Evolutionary conservation across 2,329 filamentous ascomycete genomes (phyloP).

Genomic region (Exophiala calicioides): DNA sequence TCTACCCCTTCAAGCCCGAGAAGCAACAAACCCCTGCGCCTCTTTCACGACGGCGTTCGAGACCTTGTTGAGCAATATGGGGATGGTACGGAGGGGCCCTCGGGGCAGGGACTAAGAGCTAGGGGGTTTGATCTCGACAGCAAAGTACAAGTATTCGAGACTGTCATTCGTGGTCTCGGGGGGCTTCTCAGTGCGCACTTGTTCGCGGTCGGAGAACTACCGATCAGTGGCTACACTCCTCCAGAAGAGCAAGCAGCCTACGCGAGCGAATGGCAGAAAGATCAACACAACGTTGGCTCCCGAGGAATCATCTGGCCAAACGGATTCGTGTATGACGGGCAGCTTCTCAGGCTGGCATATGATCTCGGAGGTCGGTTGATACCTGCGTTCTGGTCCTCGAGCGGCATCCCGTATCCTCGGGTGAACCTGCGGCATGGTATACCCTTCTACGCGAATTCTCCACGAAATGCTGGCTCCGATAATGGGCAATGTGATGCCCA

Average conservation of each 20-base stretch:
- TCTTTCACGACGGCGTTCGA: conserved; percentile 79
- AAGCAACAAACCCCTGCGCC: conserved; percentile 62
- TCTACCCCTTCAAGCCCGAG: conserved; percentile 62
- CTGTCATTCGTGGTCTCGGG: conserved; percentile 88
- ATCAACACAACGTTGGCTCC: conserved; percentile 22
- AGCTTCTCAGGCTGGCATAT: conserved; percentile 82
- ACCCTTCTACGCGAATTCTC: conserved; percentile 87
- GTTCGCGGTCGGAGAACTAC: conserved; percentile 87
- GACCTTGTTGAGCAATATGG: conserved; percentile 81
- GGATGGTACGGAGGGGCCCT: conserved; percentile 70
- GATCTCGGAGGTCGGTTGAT: conserved; percentile 82
- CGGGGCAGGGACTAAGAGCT: conserved; percentile 69
- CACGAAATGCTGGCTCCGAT: conserved; percentile 56
- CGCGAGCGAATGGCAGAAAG: conserved; percentile 46
- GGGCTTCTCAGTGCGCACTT: conserved; percentile 89
- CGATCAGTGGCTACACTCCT: conserved; percentile 76
- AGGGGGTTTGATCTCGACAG: conserved; percentile 92
- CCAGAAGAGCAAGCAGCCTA: conserved; percentile 38
- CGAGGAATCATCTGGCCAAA: conserved; percentile 68
- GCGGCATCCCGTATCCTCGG: conserved; percentile 89
- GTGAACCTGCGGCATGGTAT: conserved; percentile 90
- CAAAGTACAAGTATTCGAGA: conserved; percentile 98
- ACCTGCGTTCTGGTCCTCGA: conserved; percentile 87
- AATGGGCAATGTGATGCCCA: conserved; percentile 25
- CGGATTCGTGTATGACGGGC: conserved; percentile 81